Conservation (phyloP, 2,329 filamentous ascomycete species). For the Exophiala sideris region DNA sequence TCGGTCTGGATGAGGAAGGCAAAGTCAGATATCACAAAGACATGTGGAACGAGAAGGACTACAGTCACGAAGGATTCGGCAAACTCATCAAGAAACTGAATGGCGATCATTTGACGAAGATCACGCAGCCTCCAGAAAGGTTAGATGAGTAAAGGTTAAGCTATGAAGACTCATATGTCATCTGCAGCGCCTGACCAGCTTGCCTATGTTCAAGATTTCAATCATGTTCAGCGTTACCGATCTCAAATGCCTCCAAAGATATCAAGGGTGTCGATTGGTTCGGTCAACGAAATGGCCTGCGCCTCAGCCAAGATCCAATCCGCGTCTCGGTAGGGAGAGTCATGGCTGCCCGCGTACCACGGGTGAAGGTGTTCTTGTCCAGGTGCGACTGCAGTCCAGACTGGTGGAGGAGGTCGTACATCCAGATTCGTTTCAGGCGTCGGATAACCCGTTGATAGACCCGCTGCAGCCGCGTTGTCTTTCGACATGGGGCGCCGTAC, state of each 20-base stretch:
- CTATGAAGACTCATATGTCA: no score
- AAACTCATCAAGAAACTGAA: slow-evolving; percentile 51
- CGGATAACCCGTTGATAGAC: slow-evolving; percentile 5
- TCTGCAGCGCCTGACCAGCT: no score
- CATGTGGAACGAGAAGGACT: slow-evolving; percentile 51
- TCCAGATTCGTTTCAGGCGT: slow-evolving; percentile 12
- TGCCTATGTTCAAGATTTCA: no score
- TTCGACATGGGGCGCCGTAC: slow-evolving; percentile 5
- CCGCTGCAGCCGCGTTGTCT: neutral
- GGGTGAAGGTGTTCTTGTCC: slow-evolving; percentile 4
- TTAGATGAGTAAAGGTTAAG: neutral
- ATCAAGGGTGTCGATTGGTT: slow-evolving; percentile 13
- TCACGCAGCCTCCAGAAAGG: slow-evolving; percentile 38
- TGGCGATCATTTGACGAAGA: slow-evolving; percentile 46
- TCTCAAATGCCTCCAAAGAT: neutral
- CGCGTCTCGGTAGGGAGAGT: slow-evolving; percentile 11
- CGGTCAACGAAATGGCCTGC: slow-evolving; percentile 12
- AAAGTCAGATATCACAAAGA: slow-evolving; percentile 50
- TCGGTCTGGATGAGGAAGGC: slow-evolving; percentile 39
- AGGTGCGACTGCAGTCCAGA: slow-evolving; percentile 2
- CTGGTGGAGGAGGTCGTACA: slow-evolving; percentile 4
- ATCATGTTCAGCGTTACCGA: neutral
- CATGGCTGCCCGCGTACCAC: neutral
- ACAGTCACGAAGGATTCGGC: slow-evolving; percentile 45
- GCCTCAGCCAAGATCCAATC: slow-evolving; percentile 17